Base-by-base conservation (phyloP, 768 basidiomycete species). In the Calocybe gangraenosa region DNA sequence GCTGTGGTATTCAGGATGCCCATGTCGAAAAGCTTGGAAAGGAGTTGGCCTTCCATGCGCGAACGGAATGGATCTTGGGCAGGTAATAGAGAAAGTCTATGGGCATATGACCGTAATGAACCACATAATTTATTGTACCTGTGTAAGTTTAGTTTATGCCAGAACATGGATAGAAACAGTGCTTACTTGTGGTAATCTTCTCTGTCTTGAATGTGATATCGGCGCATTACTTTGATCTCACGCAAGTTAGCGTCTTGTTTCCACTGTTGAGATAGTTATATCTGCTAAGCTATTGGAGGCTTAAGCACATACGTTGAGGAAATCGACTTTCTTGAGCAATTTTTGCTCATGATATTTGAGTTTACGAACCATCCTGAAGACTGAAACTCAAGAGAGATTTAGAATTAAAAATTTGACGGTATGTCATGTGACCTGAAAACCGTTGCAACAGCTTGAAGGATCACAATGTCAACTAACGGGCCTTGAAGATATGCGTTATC, bases 91-190 rank as follows among this genome's bases (percentile, higher is more conserved):
- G 94, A 84, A 37, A 97, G 60, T 17, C 91, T 81, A 66, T 97
- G 92, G 0, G 92, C 88, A 61, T 87, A 82, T 2, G 85, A 78
- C 36, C 93, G 80, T 35, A 97, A 69, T 2, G 86, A 79, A 31
- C 96, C 96, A 58, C 86, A 92, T 15, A 99, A 75, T 63, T 90
- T 94, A 75, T 99, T 99, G 74, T 98, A 99, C 55, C 82, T 85
- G 58, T 42, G 37, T 41, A 46, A 31, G 41, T 34, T 15, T 25
- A 20, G 17, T 31, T 32, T 14, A 40, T 42, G 22, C 32, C 6
- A 25, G 19, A 3, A 22, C 42, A n/a, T 20, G 10, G 8, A 7
- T 5, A 18, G 14, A 7, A 17, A 23, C 15, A 53, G 32, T 21
- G 60, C 66, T 46, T 46, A 89, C 86, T 90, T 92, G 78, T 91